Conservation (phyloP, 139 green algal genomes). For the Chlorella ohadii region DNA sequence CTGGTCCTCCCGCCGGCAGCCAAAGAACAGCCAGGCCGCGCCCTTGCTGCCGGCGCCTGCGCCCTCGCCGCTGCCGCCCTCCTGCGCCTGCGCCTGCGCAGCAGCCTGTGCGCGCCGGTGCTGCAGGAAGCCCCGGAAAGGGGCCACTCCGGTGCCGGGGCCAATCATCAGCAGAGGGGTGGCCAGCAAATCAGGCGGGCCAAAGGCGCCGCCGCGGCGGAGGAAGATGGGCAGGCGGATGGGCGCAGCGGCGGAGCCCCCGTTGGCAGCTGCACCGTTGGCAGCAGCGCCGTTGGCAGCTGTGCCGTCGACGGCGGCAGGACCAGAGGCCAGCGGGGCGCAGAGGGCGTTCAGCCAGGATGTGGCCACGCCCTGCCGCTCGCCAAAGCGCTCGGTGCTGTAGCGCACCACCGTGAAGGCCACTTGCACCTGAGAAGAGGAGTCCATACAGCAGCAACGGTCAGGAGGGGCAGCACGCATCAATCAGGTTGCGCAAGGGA, state of each 20-base stretch:
- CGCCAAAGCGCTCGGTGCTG: slow-evolving; percentile 50
- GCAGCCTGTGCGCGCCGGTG: slow-evolving; percentile 10
- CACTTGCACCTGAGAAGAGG: slow-evolving; percentile 57
- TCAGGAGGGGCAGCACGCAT: too few species aligned
- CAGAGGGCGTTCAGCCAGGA: slow-evolving; percentile 77
- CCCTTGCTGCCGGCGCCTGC: slow-evolving; percentile 33
- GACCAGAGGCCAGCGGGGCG: slow-evolving; percentile 13
- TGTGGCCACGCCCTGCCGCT: slow-evolving; percentile 78
- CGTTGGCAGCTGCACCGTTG: not conserved
- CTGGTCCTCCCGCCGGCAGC: slow-evolving; percentile 70
- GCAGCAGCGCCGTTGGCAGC: too few species aligned
- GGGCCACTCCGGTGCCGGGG: slow-evolving; percentile 87
- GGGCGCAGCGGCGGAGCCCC: not conserved
- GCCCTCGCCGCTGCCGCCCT: not conserved
- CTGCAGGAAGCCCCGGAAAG: slow-evolving; percentile 86
- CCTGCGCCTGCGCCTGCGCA: too few species aligned
- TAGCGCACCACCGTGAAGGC: slow-evolving; percentile 85
- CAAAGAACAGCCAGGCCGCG: slow-evolving; percentile 83
- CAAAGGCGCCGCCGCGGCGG: slow-evolving; percentile 59
- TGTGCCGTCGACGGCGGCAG: too few species aligned
- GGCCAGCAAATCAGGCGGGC: slow-evolving; percentile 46
- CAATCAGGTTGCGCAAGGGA: too few species aligned
- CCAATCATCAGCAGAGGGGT: slow-evolving; percentile 81
- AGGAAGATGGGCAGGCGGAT: slow-evolving; percentile 37
- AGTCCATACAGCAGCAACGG: not conserved